A percentile compares a stretch with the other conserved stretches of the same genome.
Evolutionary conservation across 1,284 basidiomycete species (phyloP).

Genomic region (Serendipita sp.): DNA sequence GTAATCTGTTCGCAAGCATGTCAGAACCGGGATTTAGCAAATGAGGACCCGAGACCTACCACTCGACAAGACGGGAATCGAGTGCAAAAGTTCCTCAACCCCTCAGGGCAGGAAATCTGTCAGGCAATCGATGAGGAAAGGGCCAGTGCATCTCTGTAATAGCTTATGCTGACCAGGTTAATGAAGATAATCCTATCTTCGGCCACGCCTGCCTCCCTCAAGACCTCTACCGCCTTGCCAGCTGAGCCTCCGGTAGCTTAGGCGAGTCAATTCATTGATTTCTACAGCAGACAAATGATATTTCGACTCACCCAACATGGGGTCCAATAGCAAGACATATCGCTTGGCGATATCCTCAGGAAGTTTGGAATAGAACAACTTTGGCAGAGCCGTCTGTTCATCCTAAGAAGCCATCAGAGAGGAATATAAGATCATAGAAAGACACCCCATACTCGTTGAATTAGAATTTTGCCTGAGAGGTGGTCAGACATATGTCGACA

Average conservation of each 20-base stretch:
- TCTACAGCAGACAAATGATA: constrained; percentile 5
- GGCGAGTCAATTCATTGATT: neutral
- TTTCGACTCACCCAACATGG: constrained; percentile 75
- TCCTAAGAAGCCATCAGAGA: constrained; percentile 37
- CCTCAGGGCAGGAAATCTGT: constrained; percentile 88
- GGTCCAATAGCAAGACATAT: constrained; percentile 90
- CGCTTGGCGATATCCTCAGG: constrained; percentile 85
- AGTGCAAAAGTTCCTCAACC: constrained; percentile 67
- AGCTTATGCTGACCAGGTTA: constrained; percentile 56
- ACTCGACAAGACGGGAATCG: constrained; percentile 74
- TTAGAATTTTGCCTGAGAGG: constrained; percentile 62
- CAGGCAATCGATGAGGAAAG: neutral
- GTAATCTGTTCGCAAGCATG: constrained; percentile 48
- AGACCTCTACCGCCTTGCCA: constrained; percentile 91
- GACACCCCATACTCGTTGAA: constrained; percentile 54
- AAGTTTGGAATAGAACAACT: constrained; percentile 84
- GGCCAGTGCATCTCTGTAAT: neutral
- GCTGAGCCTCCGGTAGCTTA: constrained; percentile 93
- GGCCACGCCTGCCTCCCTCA: constrained; percentile 79
- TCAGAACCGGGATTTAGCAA: neutral
- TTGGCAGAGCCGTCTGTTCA: constrained; percentile 80
- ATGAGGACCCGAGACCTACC: constrained; percentile 31
- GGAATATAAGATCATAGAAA: constrained; percentile 8
- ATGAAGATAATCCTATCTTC: constrained; percentile 92
- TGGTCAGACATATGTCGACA: neutral